These are phyloP conservation scores for Scheffersomyces lignicola DNA, from an alignment of 1,139 yeast genomes.

Conservation along the genomic window DNA sequence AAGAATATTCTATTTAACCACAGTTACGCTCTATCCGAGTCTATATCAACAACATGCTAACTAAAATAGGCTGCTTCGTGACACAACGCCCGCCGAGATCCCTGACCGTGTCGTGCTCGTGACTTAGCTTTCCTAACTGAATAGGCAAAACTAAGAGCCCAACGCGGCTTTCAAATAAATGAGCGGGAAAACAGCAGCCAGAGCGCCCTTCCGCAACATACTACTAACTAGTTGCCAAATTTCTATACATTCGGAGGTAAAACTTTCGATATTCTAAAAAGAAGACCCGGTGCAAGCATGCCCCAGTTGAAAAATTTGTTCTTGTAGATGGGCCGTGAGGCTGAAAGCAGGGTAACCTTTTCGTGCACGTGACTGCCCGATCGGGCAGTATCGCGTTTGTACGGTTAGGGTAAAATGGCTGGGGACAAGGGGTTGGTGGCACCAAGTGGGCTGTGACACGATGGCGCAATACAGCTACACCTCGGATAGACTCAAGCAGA, in stretches of 20 bases:
- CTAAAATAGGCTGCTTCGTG: conserved; percentile 18
- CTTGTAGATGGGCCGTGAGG: conserved; percentile 3
- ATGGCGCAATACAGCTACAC: conserved; percentile 1
- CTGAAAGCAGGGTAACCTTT: conserved; percentile 1
- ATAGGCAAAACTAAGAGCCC: conserved; percentile 42
- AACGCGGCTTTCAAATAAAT: conserved; percentile 15
- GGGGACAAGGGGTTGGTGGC: neutral
- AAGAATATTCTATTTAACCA: conserved; percentile 51
- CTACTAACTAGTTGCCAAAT: conserved; percentile 30
- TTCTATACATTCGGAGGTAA: conserved; percentile 34
- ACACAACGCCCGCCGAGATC: conserved; percentile 7
- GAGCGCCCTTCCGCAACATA: conserved; percentile 7
- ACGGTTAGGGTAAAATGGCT: neutral
- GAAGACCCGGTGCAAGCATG: no score
- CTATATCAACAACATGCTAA: conserved; percentile 36
- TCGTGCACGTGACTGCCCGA: neutral
- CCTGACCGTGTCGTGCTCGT: conserved; percentile 17
- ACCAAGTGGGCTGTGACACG: neutral
- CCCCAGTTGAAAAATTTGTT: no score
- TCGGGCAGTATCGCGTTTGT: conserved; percentile 4
- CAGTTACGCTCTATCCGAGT: conserved; percentile 46
- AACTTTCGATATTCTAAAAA: conserved; percentile 42
- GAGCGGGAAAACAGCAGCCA: conserved; percentile 7
- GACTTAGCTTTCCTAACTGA: conserved; percentile 44
- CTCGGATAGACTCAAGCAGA: conserved; percentile 4